Evolutionary conservation across 371 early-diverging fungal species (phyloP), one percentile per base, ranked within the genome.

Genomic region (Mortierella sp.): DNA sequence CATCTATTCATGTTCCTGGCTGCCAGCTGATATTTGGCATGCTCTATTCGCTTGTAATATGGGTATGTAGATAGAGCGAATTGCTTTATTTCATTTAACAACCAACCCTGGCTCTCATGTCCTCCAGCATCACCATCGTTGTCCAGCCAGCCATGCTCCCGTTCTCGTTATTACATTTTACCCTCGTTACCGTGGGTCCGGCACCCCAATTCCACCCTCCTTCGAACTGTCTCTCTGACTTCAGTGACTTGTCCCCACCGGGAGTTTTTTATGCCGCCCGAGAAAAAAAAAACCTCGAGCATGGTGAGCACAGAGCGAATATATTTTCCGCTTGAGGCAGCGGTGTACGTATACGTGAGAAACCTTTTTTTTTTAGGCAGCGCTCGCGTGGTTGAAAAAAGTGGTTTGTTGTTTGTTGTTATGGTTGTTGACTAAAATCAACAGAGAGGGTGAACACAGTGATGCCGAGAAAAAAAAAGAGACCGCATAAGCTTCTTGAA

Each of bases 181-280:
- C 67, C 67, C 67, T 67, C 67, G 24, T 24, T 67, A 10, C 40
- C 43, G 40, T 67, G 11, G 24, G 37, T 21, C 21, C 67, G 67
- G 67, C 64, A 31, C 67, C 64, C 16, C 34, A 26, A 5, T 59
- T 59, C 16, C 2, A 46, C 19, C 3, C 31, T 19, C 31, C 14
- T 14, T 14, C 59, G 31, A 31, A 6, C 3, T 46, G 46, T 50
- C 16, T 34, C 64, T 8, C 34, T 8, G 2, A 34, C 21, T 31
- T 14, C n/a, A n/a, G n/a, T n/a, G n/a, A n/a, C n/a, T 16, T 34
- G 59, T 8, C 26, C 8, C 26, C 26, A 61, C 61, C 64, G 67
- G 67, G 37, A 67, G 67, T 67, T 67, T 67, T 67, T 67, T 24
- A 67, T 24, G 67, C 67, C 67, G 67, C 67, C 19, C 3, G 19